Percentiles rank a stretch among this genome's conserved stretches.
phyloP scores from a whole-genome alignment of 768 basidiomycete species.

The Lanmaoa pseudosensibilis region DNA sequence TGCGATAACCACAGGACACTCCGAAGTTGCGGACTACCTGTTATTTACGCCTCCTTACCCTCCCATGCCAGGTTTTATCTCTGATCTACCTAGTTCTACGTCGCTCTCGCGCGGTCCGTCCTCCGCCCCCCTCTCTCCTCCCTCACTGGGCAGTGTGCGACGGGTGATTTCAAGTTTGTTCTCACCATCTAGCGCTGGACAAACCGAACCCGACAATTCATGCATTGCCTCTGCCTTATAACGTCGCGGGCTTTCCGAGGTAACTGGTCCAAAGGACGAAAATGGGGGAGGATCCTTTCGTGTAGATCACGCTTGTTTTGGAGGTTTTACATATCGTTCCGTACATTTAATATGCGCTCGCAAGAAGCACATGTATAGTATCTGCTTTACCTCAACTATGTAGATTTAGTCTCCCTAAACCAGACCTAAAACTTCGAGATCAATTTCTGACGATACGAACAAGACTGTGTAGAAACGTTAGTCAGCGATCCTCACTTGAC shows the following conservation, averaged over 20 bases:
- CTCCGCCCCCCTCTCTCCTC: not conserved
- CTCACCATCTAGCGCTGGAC: too few relatives aligned
- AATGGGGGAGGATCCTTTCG: not conserved
- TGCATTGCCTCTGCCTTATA: not conserved
- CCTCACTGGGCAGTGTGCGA: not conserved
- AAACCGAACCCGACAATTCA: not conserved
- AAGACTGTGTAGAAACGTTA: too few relatives aligned
- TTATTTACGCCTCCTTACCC: not conserved
- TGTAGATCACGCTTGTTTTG: not conserved
- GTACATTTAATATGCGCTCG: not conserved
- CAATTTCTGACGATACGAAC: too few relatives aligned
- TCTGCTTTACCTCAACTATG: too few relatives aligned
- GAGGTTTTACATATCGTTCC: not conserved
- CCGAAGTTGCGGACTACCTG: not conserved
- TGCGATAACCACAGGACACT: fast-evolving
- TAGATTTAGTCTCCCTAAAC: too few relatives aligned
- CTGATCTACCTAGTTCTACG: too few relatives aligned
- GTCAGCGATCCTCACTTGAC: too few relatives aligned
- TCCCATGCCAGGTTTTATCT: not conserved
- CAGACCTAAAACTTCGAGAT: too few relatives aligned
- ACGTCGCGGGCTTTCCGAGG: not conserved
- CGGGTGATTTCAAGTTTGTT: too few relatives aligned
- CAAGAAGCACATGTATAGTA: too few relatives aligned
- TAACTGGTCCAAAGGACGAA: not conserved
- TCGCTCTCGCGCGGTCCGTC: too few relatives aligned